A percentile compares a stretch with the other conserved stretches of the same genome.
Evolutionary conservation across 345 rosid species (phyloP).

Genomic region (Orychophragmus violaceus): DNA sequence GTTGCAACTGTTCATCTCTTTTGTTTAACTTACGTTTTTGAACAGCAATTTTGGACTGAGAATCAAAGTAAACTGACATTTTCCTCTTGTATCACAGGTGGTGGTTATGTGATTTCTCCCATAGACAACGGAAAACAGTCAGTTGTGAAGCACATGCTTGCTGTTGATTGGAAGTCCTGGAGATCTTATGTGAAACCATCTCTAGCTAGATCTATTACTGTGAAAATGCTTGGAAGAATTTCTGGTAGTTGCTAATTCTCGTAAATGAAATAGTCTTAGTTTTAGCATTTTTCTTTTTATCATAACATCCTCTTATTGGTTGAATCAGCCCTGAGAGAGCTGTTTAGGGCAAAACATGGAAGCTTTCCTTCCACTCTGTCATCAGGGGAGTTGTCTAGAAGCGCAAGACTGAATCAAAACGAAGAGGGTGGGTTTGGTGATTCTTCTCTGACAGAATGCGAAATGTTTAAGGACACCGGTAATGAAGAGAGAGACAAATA

Average conservation of each 20-base stretch:
- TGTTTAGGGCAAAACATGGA: slow-evolving; percentile 68
- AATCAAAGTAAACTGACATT: slow-evolving; percentile 5
- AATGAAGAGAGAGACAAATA: slow-evolving; percentile 53
- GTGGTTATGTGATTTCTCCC: slow-evolving; percentile 90
- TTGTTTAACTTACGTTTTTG: neutral
- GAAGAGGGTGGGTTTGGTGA: slow-evolving; percentile 33
- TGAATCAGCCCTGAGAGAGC: slow-evolving; percentile 71
- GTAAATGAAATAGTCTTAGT: neutral
- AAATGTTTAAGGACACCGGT: slow-evolving; percentile 33
- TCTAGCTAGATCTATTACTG: slow-evolving; percentile 69
- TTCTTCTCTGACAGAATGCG: slow-evolving; percentile 30
- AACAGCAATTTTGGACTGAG: neutral
- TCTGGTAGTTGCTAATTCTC: slow-evolving; percentile 49
- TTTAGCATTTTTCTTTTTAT: neutral
- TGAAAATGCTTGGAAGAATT: slow-evolving; percentile 82
- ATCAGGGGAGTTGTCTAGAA: slow-evolving; percentile 59
- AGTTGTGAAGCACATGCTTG: slow-evolving; percentile 94
- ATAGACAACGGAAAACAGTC: slow-evolving; percentile 66
- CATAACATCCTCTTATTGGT: slow-evolving; percentile 10
- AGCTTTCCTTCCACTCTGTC: slow-evolving; percentile 52
- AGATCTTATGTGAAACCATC: slow-evolving; percentile 67
- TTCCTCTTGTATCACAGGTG: slow-evolving; percentile 49
- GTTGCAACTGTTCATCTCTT: neutral
- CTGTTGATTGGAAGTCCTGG: slow-evolving; percentile 94
- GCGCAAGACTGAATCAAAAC: slow-evolving; percentile 33